Base-by-base conservation (phyloP, 2,329 filamentous ascomycete genomes). In the Cladosporium sp. region DNA sequence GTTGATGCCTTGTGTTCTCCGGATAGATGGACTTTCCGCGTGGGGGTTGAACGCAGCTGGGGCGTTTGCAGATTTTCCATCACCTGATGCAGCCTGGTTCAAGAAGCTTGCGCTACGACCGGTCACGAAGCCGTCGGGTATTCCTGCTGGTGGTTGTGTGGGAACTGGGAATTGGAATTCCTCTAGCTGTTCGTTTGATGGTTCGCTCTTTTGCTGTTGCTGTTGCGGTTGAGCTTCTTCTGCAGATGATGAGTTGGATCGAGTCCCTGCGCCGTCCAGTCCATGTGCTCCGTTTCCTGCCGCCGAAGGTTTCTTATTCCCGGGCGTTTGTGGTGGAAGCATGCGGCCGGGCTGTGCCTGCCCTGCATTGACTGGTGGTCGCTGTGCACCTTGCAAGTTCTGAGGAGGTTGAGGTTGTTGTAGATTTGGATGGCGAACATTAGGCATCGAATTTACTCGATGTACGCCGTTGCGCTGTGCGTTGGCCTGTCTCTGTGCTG, bases 1-100 rank as follows among this genome's bases (percentile, higher is more conserved):
- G 62, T 96, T 89, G 34, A 96, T 80, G 2, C 91, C 91, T 0
- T 87, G 86, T 0, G 92, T 96, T 65, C 92, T 91, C 54, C 89
- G 82, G 63, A 96, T 90, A 0, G 90, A 93, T 0, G 91, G 90
- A 54, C 70, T 74, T 43, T 77, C 74, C 11, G 64, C 70, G 47
- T 76, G 69, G 4, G 74, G 74, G 40, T 78, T 74, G 64, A 77
- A 78, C 1, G 69, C 69, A 15, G 65, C 53, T 12, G 62, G 54
- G 15, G 56, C 53, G 1, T 54, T 43, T 0, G 68, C 65, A 12
- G 70, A 59, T 49, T 68, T 55, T 2, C 62, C 47, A n/a, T 66
- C 60, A 27, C 22, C 22, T 9, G n/a, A n/a, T 5, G 59, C 43
- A 17, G 61, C 54, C 38, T 67, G 61, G 47, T 71, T 69, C 11